These are phyloP conservation scores for Diaporthe aspalathi DNA, from an alignment of 2,329 filamentous ascomycete genomes.

Conservation along the genomic window DNA sequence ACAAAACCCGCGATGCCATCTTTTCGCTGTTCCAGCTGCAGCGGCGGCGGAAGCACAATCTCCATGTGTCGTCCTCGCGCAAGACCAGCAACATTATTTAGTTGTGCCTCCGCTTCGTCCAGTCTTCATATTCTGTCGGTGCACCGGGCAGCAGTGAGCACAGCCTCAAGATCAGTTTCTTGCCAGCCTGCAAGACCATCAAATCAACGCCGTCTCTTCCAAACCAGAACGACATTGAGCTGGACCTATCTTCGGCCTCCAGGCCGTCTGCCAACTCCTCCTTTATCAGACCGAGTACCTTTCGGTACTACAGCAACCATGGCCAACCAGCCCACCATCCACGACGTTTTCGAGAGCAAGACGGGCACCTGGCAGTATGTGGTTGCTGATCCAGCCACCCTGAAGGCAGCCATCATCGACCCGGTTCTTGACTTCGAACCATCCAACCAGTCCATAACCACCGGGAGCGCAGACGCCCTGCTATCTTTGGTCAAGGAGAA, in stretches of 20 bases:
- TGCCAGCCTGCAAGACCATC: background rate
- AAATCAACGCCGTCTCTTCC: background rate
- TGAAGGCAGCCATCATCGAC: constrained; percentile 68
- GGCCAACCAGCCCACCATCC: constrained; percentile 49
- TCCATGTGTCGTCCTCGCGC: background rate
- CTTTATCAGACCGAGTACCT: background rate
- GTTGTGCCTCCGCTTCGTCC: background rate
- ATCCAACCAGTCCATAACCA: constrained; percentile 55
- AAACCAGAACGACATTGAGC: background rate
- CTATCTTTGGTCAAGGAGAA: constrained; percentile 56
- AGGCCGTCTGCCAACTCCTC: background rate
- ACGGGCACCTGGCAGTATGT: constrained; percentile 71
- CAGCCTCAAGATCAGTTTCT: background rate
- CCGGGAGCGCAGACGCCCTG: constrained; percentile 63
- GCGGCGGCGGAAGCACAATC: background rate
- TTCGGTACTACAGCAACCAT: constrained; percentile 5
- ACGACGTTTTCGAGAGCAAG: constrained; percentile 52
- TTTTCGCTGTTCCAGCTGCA: background rate
- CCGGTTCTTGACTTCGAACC: constrained; percentile 69
- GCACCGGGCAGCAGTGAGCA: background rate
- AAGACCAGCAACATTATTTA: background rate
- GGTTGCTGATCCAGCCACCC: constrained; percentile 64
- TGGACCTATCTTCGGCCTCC: background rate
- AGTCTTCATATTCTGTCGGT: background rate
- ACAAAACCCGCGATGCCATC: background rate